A percentile compares a stretch with the other conserved stretches of the same genome.
Conservation (phyloP, 73 alveolate genomes). For the Paramecium sonneborni region DNA sequence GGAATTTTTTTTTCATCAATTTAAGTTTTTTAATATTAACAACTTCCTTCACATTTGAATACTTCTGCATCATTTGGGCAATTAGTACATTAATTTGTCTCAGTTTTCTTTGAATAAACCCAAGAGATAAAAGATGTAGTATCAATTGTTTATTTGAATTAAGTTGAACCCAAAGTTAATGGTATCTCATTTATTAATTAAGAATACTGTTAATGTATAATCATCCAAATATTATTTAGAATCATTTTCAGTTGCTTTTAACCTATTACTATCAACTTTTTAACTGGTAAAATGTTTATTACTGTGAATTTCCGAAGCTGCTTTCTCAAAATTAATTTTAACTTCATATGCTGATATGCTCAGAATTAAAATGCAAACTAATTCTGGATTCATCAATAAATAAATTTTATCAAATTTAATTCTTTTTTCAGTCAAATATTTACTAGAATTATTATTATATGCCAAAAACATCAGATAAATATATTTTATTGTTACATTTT, state of each 20-base stretch:
- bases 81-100: not conserved
- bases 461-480: no score
- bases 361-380: not conserved
- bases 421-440: not conserved
- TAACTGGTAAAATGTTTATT: not conserved
- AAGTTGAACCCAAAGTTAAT: not conserved
- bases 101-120: not conserved
- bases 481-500: no score
- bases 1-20: not conserved
- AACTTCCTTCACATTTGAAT: constrained; percentile 42
- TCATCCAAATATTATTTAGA: not conserved
- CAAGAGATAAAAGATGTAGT: constrained; percentile 13
- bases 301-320: not conserved
- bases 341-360: not conserved
- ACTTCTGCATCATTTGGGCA: constrained; percentile 26
- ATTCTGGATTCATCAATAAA: not conserved
- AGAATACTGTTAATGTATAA: constrained; percentile 5
- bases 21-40: not conserved
- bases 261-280: not conserved
- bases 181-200: not conserved
- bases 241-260: not conserved
- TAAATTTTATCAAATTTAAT: not conserved
- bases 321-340: not conserved
- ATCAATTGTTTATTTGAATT: not conserved
- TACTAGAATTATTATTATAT: no score